Evolutionary conservation across 2,329 filamentous ascomycete genomes (phyloP), one percentile per base, ranked within the genome.

Genomic region (Pseudopyrenochaeta lycopersici): DNA sequence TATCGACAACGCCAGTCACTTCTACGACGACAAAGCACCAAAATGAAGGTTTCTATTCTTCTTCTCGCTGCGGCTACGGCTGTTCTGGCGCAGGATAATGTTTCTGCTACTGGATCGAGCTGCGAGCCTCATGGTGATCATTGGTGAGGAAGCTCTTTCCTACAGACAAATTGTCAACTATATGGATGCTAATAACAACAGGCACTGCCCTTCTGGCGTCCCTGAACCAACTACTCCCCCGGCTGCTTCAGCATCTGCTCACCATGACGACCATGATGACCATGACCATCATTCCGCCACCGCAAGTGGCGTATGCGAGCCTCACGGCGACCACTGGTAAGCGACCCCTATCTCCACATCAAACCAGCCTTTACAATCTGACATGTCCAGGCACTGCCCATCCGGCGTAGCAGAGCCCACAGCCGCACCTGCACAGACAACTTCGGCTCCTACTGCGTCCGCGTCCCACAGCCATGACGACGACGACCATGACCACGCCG

Each of bases 401-500:
- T 35, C 49, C 7, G 60, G 62, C 45, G 55, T 65, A 42, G 38
- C 60, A 12, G 52, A 61, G 45, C 62, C 62, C 21, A 65, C 60
- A 35, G 51, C 46, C n/a, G 46, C 49, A 7, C 62, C 54, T 21
- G 57, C 43, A 0, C 49, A 51, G 10, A 47, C 53, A n/a, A 46
- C 56, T 31, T 42, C 58, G 17, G 29, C 47, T 21, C 32, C 54
- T 17, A 44, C 54, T 29, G 52, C 49, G 5, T 44, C 56, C 9
- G 53, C 52, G 6, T 55, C 62, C 14, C 54, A 60, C 47, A 40
- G 49, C 46, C 47, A 63, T 23, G 47, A 64, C 15, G 57, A 66
- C 15, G 56, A 68, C 23, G 53, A 70, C 14, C 61, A 69, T 40
- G 58, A 62, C 20, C 60, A 68, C 18, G 58, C 59, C 14, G 64